These are phyloP conservation scores for Fomitopsis betulina DNA, from an alignment of 1,284 basidiomycete genomes.

Conservation along the genomic window DNA sequence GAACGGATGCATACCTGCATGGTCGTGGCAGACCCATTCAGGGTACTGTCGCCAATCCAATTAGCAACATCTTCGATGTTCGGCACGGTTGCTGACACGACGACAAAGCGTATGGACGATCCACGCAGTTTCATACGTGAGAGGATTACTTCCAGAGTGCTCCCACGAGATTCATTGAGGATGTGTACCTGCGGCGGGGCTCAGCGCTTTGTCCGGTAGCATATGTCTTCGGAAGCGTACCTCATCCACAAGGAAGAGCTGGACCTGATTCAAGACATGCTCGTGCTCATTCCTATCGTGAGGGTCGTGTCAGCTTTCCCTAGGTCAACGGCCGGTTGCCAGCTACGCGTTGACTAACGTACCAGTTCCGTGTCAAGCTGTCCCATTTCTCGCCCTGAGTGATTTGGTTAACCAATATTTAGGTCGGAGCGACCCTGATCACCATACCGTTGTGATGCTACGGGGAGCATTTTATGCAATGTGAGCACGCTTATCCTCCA, in stretches of 20 bases:
- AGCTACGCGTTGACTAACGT: constrained; percentile 13
- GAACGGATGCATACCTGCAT: constrained; percentile 52
- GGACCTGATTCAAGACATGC: constrained; percentile 62
- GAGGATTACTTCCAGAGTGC: constrained; percentile 89
- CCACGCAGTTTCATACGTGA: constrained; percentile 86
- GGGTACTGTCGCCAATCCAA: constrained; percentile 71
- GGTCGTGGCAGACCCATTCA: constrained; percentile 53
- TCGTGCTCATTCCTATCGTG: constrained; percentile 56
- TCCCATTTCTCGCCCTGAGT: constrained; percentile 92
- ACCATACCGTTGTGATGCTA: constrained; percentile 71
- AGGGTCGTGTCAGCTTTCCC: neutral
- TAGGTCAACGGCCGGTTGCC: neutral
- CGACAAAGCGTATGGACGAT: constrained; percentile 73
- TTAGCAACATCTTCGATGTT: constrained; percentile 88
- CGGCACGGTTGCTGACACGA: constrained; percentile 92
- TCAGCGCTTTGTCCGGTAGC: neutral
- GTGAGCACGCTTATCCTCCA: neutral
- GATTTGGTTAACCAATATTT: neutral
- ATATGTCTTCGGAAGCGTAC: constrained; percentile 34
- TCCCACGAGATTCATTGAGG: constrained; percentile 84
- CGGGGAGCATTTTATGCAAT: neutral
- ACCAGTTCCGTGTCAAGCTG: constrained; percentile 83
- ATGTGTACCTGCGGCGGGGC: constrained; percentile 72
- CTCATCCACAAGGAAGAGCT: constrained; percentile 89
- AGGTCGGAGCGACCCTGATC: too few relatives aligned